Percentiles rank a stretch among this genome's conserved stretches.
phyloP scores from a whole-genome alignment of 1,284 basidiomycete species.

The Volvariella volvacea region DNA sequence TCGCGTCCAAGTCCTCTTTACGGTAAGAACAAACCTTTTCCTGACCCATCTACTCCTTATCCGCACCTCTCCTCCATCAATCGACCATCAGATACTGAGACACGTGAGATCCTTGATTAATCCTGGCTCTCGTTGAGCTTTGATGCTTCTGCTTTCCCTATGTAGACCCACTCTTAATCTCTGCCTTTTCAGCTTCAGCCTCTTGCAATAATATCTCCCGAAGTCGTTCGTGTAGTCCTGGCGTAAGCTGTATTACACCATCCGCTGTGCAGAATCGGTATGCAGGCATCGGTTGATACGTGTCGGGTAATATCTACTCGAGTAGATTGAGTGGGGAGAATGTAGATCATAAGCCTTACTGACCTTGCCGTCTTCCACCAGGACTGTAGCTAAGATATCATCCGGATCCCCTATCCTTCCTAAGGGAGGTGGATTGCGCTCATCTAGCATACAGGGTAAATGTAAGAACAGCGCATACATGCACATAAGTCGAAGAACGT shows the following conservation, averaged over 20 bases:
- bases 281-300: constrained; percentile 75
- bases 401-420: constrained; percentile 73
- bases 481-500: constrained; percentile 13
- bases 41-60: no score
- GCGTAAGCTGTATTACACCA: constrained; percentile 57
- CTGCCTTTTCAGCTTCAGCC: neutral
- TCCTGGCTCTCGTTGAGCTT: no score
- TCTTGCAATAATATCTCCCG: neutral
- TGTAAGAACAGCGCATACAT: constrained; percentile 1
- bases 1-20: no score
- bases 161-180: no score
- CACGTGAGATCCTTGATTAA: no score
- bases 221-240: constrained; percentile 48
- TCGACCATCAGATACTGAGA: no score
- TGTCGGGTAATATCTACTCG: constrained; percentile 54
- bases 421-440: constrained; percentile 62
- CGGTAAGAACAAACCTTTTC: no score
- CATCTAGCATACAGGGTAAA: constrained; percentile 35
- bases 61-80: no score
- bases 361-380: constrained; percentile 64
- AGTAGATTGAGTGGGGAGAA: constrained; percentile 1
- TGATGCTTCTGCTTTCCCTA: no score
- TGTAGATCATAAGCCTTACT: constrained; percentile 10
- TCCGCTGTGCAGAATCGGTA: constrained; percentile 71
- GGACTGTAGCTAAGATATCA: constrained; percentile 71